A percentile compares a stretch with the other conserved stretches of the same genome.
Conservation (phyloP, 1,284 basidiomycete genomes). For the Vanrija sp. region DNA sequence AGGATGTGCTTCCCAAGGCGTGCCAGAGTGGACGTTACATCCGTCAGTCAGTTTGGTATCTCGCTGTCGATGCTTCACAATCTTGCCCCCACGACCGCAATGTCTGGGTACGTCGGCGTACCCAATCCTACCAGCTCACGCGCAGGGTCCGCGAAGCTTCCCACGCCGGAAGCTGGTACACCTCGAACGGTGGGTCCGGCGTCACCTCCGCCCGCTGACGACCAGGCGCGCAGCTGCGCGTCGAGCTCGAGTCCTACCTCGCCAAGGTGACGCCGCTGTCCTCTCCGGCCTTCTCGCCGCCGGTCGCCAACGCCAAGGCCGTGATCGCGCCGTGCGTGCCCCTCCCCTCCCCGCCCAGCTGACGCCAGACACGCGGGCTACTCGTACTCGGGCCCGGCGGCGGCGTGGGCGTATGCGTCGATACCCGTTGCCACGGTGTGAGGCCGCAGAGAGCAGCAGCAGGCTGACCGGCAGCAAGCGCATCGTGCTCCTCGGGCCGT, state of each 20-base stretch:
- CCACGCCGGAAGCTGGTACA: slow-evolving; percentile 92
- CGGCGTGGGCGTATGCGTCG: slow-evolving; percentile 91
- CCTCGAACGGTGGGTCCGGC: slow-evolving; percentile 58
- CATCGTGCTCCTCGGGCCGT: slow-evolving; percentile 92
- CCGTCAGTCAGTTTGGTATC: too few species aligned
- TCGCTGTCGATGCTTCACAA: too few species aligned
- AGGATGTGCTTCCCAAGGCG: too few species aligned
- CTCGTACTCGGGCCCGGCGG: slow-evolving; percentile 85
- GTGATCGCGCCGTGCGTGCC: slow-evolving; percentile 85
- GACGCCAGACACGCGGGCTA: slow-evolving; percentile 84
- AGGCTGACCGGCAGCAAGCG: slow-evolving; percentile 62
- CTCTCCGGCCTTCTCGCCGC: slow-evolving; percentile 56
- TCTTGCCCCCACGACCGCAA: neutral
- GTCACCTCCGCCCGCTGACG: slow-evolving; percentile 9
- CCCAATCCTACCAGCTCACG: neutral
- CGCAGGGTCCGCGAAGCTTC: slow-evolving; percentile 57
- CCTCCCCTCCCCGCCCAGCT: neutral
- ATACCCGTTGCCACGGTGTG: slow-evolving; percentile 79
- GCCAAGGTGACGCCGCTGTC: slow-evolving; percentile 55
- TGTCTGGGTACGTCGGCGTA: slow-evolving; percentile 13
- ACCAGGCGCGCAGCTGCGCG: slow-evolving; percentile 58
- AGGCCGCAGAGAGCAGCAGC: slow-evolving; percentile 41
- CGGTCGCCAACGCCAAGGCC: slow-evolving; percentile 75
- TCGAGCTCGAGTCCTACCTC: slow-evolving; percentile 65
- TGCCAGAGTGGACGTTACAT: too few species aligned